These are phyloP conservation scores for Achaetomiella virescens DNA, from an alignment of 495 filamentous ascomycete genomes.

Conservation along the genomic window DNA sequence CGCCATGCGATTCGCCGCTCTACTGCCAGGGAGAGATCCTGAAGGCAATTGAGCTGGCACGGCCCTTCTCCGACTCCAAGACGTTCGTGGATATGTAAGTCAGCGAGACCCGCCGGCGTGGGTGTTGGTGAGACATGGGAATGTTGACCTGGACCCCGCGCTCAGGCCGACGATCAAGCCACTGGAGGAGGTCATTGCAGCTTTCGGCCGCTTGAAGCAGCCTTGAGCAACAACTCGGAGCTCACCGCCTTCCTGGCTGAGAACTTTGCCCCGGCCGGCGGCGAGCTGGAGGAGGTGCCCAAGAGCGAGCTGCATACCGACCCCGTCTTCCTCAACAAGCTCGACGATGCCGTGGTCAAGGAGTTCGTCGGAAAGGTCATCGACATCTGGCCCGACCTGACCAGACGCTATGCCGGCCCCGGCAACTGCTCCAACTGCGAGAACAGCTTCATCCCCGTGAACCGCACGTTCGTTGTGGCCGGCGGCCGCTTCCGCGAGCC, in stretches of 20 bases:
- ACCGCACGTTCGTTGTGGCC: conserved; percentile 47
- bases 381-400: conserved; percentile 47
- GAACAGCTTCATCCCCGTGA: conserved; percentile 46
- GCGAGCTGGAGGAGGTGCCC: conserved; percentile 42
- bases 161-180: conserved; percentile 41
- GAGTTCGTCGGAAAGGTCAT: conserved; percentile 45
- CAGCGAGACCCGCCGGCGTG: background rate
- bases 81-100: conserved; percentile 49
- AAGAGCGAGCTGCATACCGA: conserved; percentile 33
- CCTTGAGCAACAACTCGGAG: conserved; percentile 45
- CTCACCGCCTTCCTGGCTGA: conserved; percentile 39
- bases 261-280: conserved; percentile 43
- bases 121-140: background rate
- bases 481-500: conserved; percentile 47
- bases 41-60: conserved; percentile 42
- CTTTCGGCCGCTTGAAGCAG: conserved; percentile 37
- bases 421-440: conserved; percentile 39
- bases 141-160: background rate
- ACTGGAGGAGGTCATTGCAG: conserved; percentile 39
- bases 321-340: conserved; percentile 37
- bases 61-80: conserved; percentile 46
- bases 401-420: conserved; percentile 37
- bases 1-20: conserved; percentile 45
- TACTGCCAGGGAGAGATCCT: conserved; percentile 46
- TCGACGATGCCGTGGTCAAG: conserved; percentile 38